A percentile compares a stretch with the other conserved stretches of the same genome.
Conservation (phyloP, 2,329 filamentous ascomycete genomes). For the Xylariaceae sp. region DNA sequence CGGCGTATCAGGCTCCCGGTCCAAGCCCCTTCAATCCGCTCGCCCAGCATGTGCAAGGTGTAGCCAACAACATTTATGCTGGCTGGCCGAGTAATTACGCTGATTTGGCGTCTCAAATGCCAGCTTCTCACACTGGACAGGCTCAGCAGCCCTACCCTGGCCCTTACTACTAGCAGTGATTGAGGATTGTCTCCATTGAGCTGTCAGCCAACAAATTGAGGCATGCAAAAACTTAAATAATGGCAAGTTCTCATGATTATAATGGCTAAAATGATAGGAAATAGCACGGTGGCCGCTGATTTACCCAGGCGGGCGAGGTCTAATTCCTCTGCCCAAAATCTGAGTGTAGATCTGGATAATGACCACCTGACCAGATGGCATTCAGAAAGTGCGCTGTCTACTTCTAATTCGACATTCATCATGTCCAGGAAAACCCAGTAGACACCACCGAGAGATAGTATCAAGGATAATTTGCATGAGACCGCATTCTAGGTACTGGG, state of each 20-base stretch:
- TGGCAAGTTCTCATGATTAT: background rate
- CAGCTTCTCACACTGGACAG: slow-evolving; percentile 9
- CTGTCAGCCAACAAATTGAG: background rate
- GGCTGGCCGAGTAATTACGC: slow-evolving; percentile 26
- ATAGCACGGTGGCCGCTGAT: background rate
- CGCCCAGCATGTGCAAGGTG: slow-evolving; percentile 18
- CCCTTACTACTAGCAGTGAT: slow-evolving; percentile 11
- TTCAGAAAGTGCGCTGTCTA: background rate
- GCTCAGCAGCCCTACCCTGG: slow-evolving; percentile 20
- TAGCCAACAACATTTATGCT: slow-evolving; percentile 22
- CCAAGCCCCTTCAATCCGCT: slow-evolving; percentile 29
- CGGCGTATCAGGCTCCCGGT: slow-evolving; percentile 30
- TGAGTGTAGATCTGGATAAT: background rate
- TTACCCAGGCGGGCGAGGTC: background rate
- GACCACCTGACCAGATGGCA: background rate
- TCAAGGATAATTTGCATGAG: background rate
- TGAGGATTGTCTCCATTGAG: background rate
- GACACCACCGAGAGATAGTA: background rate
- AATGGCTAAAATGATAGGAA: background rate
- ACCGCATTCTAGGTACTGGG: background rate
- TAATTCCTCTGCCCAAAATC: background rate
- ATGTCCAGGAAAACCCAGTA: background rate
- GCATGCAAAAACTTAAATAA: background rate
- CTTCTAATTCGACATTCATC: background rate
- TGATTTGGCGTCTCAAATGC: slow-evolving; percentile 16